phyloP scores from a whole-genome alignment of 352 stramenopile species.

The Blastocystis sp. region DNA sequence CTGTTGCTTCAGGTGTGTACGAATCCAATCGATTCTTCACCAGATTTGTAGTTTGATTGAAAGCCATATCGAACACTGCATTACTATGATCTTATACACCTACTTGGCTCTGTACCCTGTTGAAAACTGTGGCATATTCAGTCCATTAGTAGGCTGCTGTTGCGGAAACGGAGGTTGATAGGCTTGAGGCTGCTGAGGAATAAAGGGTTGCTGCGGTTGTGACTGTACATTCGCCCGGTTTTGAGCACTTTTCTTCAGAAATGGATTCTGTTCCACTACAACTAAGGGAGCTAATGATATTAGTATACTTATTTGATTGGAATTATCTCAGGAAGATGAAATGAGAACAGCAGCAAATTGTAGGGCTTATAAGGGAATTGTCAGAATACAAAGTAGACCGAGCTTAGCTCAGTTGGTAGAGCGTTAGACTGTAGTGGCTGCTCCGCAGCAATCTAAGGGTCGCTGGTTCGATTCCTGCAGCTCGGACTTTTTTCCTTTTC shows the following conservation, averaged over 20 bases:
- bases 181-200: neutral
- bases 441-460: conserved; percentile 48
- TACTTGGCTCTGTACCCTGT: neutral
- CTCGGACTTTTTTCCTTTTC: conserved; percentile 16
- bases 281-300: too few relatives aligned
- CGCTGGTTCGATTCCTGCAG: conserved; percentile 11
- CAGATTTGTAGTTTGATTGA: conserved; percentile 52
- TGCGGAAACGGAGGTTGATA: neutral
- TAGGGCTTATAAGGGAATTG: too few relatives aligned
- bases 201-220: neutral
- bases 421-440: conserved; percentile 51
- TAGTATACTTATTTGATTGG: too few relatives aligned
- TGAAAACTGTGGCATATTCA: neutral
- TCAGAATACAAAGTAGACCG: neutral
- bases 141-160: neutral
- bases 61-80: conserved; percentile 59
- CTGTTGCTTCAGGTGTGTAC: conserved; percentile 54
- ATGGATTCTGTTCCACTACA: neutral
- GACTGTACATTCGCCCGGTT: neutral
- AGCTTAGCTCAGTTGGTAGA: conserved; percentile 53
- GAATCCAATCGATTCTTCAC: conserved; percentile 41
- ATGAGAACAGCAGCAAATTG: too few relatives aligned
- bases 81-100: conserved; percentile 4
- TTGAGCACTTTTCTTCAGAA: neutral
- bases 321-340: too few relatives aligned